Evolutionary conservation across 2,329 filamentous ascomycete genomes (phyloP).

Genomic region (Colletotrichum acutatum): DNA sequence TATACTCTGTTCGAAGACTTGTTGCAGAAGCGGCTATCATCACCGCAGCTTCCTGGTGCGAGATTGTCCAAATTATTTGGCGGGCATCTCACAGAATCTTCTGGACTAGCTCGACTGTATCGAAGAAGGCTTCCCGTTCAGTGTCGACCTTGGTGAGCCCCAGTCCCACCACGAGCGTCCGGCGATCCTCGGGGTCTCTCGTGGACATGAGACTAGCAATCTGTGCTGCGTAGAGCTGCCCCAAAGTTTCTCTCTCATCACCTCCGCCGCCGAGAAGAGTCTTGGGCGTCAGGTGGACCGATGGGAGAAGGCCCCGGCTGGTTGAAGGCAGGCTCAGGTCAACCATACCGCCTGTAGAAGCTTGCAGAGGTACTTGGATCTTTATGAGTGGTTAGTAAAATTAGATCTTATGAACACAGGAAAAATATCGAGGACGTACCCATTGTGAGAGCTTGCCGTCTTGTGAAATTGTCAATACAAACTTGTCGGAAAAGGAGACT

Average conservation of each 20-base stretch:
- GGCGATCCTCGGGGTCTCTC: conserved; percentile 72
- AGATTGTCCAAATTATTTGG: background rate
- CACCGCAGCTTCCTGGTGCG: background rate
- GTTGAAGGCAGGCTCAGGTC: conserved; percentile 67
- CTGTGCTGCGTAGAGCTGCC: conserved; percentile 89
- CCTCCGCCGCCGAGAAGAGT: conserved; percentile 88
- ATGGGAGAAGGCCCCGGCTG: conserved; percentile 71
- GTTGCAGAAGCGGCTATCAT: background rate
- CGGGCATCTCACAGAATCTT: conserved; percentile 58
- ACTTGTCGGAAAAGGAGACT: conserved; percentile 86
- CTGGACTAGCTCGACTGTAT: conserved; percentile 71
- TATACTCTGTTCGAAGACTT: background rate
- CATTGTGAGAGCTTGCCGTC: conserved; percentile 89
- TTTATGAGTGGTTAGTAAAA: conserved; percentile 44
- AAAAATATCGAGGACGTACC: conserved; percentile 66
- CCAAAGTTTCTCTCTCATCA: conserved; percentile 81
- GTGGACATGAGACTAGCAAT: conserved; percentile 83
- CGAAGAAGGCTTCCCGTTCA: conserved; percentile 69
- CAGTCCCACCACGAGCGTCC: conserved; percentile 71
- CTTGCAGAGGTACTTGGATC: conserved; percentile 83
- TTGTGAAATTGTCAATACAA: conserved; percentile 90
- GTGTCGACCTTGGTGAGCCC: conserved; percentile 64
- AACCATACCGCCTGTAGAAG: conserved; percentile 70
- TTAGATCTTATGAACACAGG: too few species aligned
- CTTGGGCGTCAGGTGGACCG: conserved; percentile 84